Evolutionary conservation across 1,284 basidiomycete species (phyloP), one percentile per base, ranked within the genome.

Genomic region (Heimioporus retisporus): DNA sequence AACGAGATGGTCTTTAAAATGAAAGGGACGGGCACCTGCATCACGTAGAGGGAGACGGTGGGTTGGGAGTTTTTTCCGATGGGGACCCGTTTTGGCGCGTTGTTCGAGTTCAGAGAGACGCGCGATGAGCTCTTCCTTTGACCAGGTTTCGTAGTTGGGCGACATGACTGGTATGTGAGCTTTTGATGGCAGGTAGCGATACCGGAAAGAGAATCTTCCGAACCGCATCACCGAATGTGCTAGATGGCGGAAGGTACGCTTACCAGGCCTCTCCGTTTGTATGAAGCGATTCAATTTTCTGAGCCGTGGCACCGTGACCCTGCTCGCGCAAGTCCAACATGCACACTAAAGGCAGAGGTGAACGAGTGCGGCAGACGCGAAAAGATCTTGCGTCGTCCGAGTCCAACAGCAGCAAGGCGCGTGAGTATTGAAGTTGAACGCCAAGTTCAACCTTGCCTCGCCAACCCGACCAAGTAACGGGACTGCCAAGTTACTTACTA

Each of bases 1-100:
- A 53, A 86, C 86, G 4, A 93, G 85, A 71, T 95, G 86, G 4
- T 85, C 79, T n/a, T 86, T 79, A 76, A 96, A 93, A 70, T 91
- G 81, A 77, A 94, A 92, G 25, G 75, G 66, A 70, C 82, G 83
- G 50, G 67, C 60, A 15, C 60, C 46, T 4, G 61, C 44, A 8
- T 23, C 23, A 2, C 13, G 15, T 28, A 69, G 64, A 16, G 71
- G 68, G 25, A 59, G 28, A 6, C 21, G 42, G 40, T 55, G 63
- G 55, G 65, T 65, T 40, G 35, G 35, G 14, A 55, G 60, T 56
- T 19, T 72, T 63, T 60, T 50, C 59, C 53, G 50, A n/a, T 42
- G 66, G 7, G 65, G 55, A 54, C 55, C 53, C 50, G 62, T 61
- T 65, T 65, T 70, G 64, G 54, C 57, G 19, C 65, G 68, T 40